phyloP scores from a whole-genome alignment of 768 basidiomycete genomes.

The Leccinum variicolor region DNA sequence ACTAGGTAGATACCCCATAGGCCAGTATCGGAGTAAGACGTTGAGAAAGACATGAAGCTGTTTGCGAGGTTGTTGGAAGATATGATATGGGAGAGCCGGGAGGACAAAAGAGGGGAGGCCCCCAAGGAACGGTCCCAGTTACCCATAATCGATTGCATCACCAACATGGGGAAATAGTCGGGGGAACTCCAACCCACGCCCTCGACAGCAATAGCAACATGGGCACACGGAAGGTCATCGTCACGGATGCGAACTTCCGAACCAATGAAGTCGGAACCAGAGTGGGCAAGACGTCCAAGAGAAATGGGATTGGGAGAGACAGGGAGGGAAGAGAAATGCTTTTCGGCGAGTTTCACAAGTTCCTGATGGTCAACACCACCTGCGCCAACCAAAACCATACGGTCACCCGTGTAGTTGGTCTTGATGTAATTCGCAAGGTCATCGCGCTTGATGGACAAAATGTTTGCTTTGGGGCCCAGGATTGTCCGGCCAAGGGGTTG shows the following conservation, averaged over 20 bases:
- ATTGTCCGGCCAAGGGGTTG: conserved; percentile 97
- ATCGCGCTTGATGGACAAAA: conserved; percentile 89
- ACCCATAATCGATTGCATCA: conserved; percentile 95
- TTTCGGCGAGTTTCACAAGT: conserved; percentile 92
- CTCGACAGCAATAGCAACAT: conserved; percentile 96
- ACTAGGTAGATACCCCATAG: conserved; percentile 99
- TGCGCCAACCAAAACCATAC: conserved; percentile 97
- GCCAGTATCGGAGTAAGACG: conserved; percentile 97
- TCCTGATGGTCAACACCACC: conserved; percentile 92
- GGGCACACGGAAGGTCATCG: conserved; percentile 83
- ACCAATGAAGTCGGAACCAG: conserved; percentile 82
- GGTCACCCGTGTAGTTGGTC: conserved; percentile 97
- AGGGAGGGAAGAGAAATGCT: conserved; percentile 88
- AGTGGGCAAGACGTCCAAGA: conserved; percentile 74
- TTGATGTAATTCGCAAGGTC: conserved; percentile 91
- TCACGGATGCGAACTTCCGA: conserved; percentile 95
- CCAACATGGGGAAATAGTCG: conserved; percentile 99
- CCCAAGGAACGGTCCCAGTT: conserved; percentile 99
- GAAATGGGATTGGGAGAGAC: conserved; percentile 85
- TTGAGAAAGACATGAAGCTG: conserved; percentile 99
- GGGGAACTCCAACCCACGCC: conserved; percentile 97
- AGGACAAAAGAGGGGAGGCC: conserved; percentile 83
- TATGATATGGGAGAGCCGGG: conserved; percentile 87
- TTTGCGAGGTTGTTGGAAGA: conserved; percentile 95
- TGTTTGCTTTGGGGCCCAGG: conserved; percentile 94